Evolutionary conservation across 176 grass and related monocot genomes (phyloP), one percentile per base, ranked within the genome.

Genomic region (Thalia dealbata): DNA sequence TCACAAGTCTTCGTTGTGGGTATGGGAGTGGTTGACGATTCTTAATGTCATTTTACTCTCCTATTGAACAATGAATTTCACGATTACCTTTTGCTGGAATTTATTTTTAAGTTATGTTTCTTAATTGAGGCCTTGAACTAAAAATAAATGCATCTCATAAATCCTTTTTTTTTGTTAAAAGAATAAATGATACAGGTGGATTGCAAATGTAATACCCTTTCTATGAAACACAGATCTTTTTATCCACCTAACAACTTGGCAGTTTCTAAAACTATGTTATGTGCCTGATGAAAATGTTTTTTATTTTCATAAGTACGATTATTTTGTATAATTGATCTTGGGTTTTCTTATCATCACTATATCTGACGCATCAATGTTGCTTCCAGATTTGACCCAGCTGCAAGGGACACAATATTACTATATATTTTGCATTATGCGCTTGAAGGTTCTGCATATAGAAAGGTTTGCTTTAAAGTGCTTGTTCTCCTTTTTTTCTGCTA

Each of bases 361-460:
- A 50, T 58, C 54, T 69, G 50, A 11, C 64, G 68, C 55, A 48
- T 50, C 32, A 38, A 38, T 38, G 32, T 75, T 85, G 1, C 76
- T 85, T 85, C 81, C 85, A 97, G 93, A 81, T 88, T 97, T 76
- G 87, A 88, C 73, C 80, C 78, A 23, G 52, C 76, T 25, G 76
- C 84, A 64, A 97, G 83, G 79, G 87, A 90, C 67, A 25, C 44
- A 70, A 78, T 97, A 43, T 76, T 97, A 29, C 43, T 73, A 73
- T 88, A 86, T 76, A 82, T 97, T 77, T 84, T 97, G 73, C 60
- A 76, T 52, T 92, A 82, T 81, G 81, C 78, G 52, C 84, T 92
- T 71, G 79, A 79, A 76, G 82, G 87, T 46, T 74, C 87, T 44
- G 81, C 84, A 71, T 86, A 86, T 72, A 89, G 89, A 78, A 92